Percentiles rank a stretch among this genome's conserved stretches.
These are phyloP conservation scores for Naganishia randhawae DNA, from an alignment of 768 basidiomycete species.

Conservation along the genomic window DNA sequence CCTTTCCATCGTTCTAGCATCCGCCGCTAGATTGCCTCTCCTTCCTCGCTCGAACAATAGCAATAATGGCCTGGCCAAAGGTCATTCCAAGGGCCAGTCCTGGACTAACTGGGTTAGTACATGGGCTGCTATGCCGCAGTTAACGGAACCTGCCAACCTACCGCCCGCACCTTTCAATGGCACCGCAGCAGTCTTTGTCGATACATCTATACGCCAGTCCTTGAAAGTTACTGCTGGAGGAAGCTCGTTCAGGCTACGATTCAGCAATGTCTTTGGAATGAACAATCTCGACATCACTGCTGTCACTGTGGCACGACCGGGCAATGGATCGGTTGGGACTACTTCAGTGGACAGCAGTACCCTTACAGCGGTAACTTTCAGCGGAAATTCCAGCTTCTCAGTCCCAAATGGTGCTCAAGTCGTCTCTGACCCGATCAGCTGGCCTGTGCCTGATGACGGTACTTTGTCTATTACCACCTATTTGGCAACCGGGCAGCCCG, in stretches of 20 bases:
- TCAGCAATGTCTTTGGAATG: constrained; percentile 57
- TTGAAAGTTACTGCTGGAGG: constrained; percentile 54
- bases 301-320: constrained; percentile 37
- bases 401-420: constrained; percentile 56
- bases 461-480: constrained; percentile 55
- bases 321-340: constrained; percentile 51
- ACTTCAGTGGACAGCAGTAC: constrained; percentile 51
- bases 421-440: constrained; percentile 56
- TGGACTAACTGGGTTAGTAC: constrained; percentile 42
- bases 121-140: constrained; percentile 48
- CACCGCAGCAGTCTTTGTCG: constrained; percentile 51
- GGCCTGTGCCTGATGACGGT: constrained; percentile 52
- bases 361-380: constrained; percentile 54
- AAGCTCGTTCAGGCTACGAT: constrained; percentile 53
- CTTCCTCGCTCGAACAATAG: neutral
- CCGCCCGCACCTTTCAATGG: constrained; percentile 34
- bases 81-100: neutral
- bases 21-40: neutral
- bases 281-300: constrained; percentile 54
- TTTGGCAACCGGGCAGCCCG: constrained; percentile 52
- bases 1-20: neutral
- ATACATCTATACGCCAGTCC: constrained; percentile 58
- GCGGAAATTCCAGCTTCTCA: constrained; percentile 52
- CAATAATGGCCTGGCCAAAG: constrained; percentile 5
- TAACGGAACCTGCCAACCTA: constrained; percentile 47